phyloP scores from a whole-genome alignment of 2,329 filamentous ascomycete species.

The Trichophaea hybrida region DNA sequence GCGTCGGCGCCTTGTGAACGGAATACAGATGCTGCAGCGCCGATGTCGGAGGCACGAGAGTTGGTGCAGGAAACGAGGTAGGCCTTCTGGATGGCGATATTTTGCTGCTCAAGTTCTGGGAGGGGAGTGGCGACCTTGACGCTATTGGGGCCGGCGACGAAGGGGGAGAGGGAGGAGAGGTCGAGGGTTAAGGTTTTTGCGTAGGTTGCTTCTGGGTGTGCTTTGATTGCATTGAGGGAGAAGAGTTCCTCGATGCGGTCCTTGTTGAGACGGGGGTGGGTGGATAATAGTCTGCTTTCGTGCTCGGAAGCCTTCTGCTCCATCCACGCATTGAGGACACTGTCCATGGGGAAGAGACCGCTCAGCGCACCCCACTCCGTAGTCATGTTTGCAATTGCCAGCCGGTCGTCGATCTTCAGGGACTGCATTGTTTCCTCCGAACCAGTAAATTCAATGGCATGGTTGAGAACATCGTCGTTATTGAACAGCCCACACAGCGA shows the following conservation, averaged over 20 bases:
- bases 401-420: conserved; percentile 55
- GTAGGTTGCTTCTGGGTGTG: conserved; percentile 66
- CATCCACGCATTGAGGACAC: conserved; percentile 56
- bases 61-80: conserved; percentile 91
- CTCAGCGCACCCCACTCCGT: conserved; percentile 66
- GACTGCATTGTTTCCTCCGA: conserved; percentile 60
- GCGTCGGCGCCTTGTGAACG: conserved; percentile 49
- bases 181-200: conserved; percentile 72
- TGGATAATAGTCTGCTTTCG: conserved; percentile 48
- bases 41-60: conserved; percentile 63
- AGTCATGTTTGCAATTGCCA: conserved; percentile 69
- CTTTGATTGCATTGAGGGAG: conserved; percentile 44
- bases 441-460: conserved; percentile 76
- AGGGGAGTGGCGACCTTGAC: conserved; percentile 77
- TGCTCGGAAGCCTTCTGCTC: conserved; percentile 51
- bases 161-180: conserved; percentile 69
- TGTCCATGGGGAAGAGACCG: conserved; percentile 69
- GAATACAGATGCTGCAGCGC: conserved; percentile 72
- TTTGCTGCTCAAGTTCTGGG: conserved; percentile 52
- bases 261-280: conserved; percentile 53
- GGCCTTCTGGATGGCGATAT: conserved; percentile 68
- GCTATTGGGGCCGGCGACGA: conserved; percentile 75
- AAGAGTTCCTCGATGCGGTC: conserved; percentile 57
- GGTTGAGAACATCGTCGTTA: conserved; percentile 78
- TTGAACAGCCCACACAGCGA: conserved; percentile 77